These are phyloP conservation scores for Fusarium staphyleae DNA, from an alignment of 2,329 filamentous ascomycete species.

Conservation along the genomic window DNA sequence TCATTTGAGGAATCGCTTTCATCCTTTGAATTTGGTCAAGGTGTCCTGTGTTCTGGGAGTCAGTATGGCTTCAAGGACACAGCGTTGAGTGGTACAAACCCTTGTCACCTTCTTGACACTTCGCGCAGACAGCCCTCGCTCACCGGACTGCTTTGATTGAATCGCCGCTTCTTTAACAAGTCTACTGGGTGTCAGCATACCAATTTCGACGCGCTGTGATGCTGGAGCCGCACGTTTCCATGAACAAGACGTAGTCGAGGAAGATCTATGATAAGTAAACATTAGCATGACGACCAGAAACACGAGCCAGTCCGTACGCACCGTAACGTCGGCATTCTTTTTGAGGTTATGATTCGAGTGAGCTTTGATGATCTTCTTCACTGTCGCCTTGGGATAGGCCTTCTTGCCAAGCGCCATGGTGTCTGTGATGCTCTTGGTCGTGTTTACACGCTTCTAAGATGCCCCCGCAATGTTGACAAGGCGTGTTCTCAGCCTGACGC, in stretches of 20 bases:
- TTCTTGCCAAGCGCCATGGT: conserved; percentile 64
- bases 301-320: conserved; percentile 50
- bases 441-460: conserved; percentile 8
- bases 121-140: conserved; percentile 75
- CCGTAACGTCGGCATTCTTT: conserved; percentile 86
- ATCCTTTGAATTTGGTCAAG: conserved; percentile 73
- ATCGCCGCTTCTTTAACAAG: conserved; percentile 83
- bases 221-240: conserved; percentile 62
- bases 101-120: conserved; percentile 80
- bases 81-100: conserved; percentile 54
- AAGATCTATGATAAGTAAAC: conserved; percentile 69
- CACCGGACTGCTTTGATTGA: conserved; percentile 75
- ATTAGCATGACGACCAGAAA: conserved; percentile 37
- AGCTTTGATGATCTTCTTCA: conserved; percentile 90
- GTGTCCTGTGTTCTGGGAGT: conserved; percentile 58
- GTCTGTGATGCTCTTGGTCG: conserved; percentile 14
- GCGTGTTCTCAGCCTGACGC: conserved; percentile 31
- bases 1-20: conserved; percentile 41
- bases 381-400: conserved; percentile 80
- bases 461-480: conserved; percentile 33
- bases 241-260: conserved; percentile 83
- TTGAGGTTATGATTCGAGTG: conserved; percentile 81
- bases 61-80: conserved; percentile 7
- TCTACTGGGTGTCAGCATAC: conserved; percentile 51
- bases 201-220: not conserved